A percentile compares a stretch with the other conserved stretches of the same genome.
Conservation (phyloP, 495 filamentous ascomycete species). For the Clavariopsis aquatica region DNA sequence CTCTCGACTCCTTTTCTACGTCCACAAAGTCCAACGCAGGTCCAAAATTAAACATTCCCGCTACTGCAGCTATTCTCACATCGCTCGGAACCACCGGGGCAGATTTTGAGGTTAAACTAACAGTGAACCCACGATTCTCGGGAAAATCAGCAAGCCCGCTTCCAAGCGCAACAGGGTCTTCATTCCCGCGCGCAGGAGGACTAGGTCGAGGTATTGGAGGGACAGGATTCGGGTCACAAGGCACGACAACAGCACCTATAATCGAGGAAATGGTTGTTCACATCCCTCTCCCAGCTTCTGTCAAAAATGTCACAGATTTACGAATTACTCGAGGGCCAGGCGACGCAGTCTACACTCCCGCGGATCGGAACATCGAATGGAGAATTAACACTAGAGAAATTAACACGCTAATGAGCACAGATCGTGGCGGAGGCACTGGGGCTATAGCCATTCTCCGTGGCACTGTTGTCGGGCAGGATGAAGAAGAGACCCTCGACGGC, state of each 20-base stretch:
- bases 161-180: slow-evolving; percentile 26
- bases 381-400: slow-evolving; percentile 71
- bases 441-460: slow-evolving; percentile 75
- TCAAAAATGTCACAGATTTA: slow-evolving; percentile 86
- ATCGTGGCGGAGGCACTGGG: slow-evolving; percentile 51
- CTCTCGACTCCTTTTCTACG: slow-evolving; percentile 31
- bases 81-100: slow-evolving; percentile 68
- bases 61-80: slow-evolving; percentile 77
- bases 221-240: slow-evolving; percentile 46
- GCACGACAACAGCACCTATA: slow-evolving; percentile 59
- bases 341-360: slow-evolving; percentile 75
- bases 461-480: slow-evolving; percentile 69
- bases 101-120: slow-evolving; percentile 87
- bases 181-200: slow-evolving; percentile 22
- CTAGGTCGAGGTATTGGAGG: slow-evolving; percentile 1
- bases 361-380: slow-evolving; percentile 79
- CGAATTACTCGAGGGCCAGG: slow-evolving; percentile 79
- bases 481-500: slow-evolving; percentile 52
- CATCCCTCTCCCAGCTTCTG: slow-evolving; percentile 75
- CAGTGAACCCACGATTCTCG: slow-evolving; percentile 61
- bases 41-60: slow-evolving; percentile 75
- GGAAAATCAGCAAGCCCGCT: slow-evolving; percentile 22
- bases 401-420: slow-evolving; percentile 44
- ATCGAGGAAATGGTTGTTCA: slow-evolving; percentile 81
- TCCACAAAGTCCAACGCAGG: slow-evolving; percentile 38